phyloP scores from a whole-genome alignment of 108 stramenopile species.

The Skeletonema grethae region DNA sequence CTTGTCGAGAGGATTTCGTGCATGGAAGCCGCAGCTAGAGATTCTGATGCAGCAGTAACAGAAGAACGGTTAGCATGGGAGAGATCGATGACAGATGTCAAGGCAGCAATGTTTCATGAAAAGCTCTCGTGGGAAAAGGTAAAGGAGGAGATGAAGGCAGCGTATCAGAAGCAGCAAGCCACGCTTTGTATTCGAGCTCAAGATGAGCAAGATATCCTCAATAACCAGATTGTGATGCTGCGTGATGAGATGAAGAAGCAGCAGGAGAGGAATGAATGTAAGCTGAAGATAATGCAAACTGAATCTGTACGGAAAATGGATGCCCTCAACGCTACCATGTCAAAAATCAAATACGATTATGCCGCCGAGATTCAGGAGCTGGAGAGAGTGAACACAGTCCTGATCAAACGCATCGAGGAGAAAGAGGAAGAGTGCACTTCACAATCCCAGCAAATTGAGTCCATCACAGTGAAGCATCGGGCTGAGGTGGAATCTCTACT shows the following conservation, averaged over 20 bases:
- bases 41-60: not conserved
- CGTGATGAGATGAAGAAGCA: conserved; percentile 21
- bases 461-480: not conserved
- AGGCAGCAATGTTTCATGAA: conserved; percentile 18
- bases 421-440: conserved; percentile 12
- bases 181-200: conserved; percentile 8
- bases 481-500: not conserved
- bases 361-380: conserved; percentile 27
- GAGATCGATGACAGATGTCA: conserved; percentile 11
- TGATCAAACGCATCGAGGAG: conserved; percentile 12
- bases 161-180: conserved; percentile 21
- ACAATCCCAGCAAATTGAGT: conserved; percentile 1
- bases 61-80: conserved; percentile 5
- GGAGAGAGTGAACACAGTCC: conserved; percentile 1
- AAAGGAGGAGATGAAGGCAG: conserved; percentile 32
- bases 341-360: conserved; percentile 25
- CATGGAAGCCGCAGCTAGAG: not conserved
- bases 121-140: conserved; percentile 28
- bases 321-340: conserved; percentile 19
- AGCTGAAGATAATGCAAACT: conserved; percentile 10
- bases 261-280: conserved; percentile 9
- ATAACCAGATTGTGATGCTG: conserved; percentile 21
- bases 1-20: not conserved
- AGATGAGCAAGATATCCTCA: conserved; percentile 27
- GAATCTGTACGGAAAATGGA: conserved; percentile 25